A percentile compares a stretch with the other conserved stretches of the same genome.
These are phyloP conservation scores for Blastocystis sp. DNA, from an alignment of 352 stramenopile species.

Conservation along the genomic window DNA sequence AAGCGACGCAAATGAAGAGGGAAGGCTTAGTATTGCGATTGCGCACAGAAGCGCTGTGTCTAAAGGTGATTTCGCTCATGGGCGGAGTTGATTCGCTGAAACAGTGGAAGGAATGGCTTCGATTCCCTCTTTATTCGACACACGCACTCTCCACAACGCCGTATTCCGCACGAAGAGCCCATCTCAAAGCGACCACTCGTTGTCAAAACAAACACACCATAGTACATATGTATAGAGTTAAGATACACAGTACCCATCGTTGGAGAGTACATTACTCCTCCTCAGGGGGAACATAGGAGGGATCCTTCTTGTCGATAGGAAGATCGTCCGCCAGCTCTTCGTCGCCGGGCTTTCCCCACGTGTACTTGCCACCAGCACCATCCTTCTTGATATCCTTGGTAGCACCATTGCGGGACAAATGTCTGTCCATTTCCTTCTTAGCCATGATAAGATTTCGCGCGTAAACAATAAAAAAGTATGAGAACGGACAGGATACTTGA, in stretches of 20 bases:
- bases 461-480: slow-evolving; percentile 40
- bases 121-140: not conserved
- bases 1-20: not conserved
- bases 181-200: too few relatives aligned
- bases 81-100: not conserved
- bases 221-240: slow-evolving; percentile 17
- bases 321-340: slow-evolving; percentile 71
- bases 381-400: slow-evolving; percentile 72
- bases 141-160: too few relatives aligned
- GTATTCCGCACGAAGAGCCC: too few relatives aligned
- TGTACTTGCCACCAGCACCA: slow-evolving; percentile 76
- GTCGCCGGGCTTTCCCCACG: slow-evolving; percentile 76
- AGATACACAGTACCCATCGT: not conserved
- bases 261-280: slow-evolving; percentile 73
- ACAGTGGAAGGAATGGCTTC: not conserved
- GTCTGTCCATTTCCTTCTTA: slow-evolving; percentile 75
- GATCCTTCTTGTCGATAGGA: slow-evolving; percentile 75
- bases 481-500: slow-evolving; percentile 8
- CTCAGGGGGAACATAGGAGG: slow-evolving; percentile 75
- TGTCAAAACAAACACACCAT: slow-evolving; percentile 16
- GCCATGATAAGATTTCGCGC: slow-evolving; percentile 20
- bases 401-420: slow-evolving; percentile 75
- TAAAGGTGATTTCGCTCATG: not conserved
- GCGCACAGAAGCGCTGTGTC: not conserved
- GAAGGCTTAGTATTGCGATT: not conserved